phyloP scores from a whole-genome alignment of 192 early-diverging fungal genomes.

The Coemansia sp. region DNA sequence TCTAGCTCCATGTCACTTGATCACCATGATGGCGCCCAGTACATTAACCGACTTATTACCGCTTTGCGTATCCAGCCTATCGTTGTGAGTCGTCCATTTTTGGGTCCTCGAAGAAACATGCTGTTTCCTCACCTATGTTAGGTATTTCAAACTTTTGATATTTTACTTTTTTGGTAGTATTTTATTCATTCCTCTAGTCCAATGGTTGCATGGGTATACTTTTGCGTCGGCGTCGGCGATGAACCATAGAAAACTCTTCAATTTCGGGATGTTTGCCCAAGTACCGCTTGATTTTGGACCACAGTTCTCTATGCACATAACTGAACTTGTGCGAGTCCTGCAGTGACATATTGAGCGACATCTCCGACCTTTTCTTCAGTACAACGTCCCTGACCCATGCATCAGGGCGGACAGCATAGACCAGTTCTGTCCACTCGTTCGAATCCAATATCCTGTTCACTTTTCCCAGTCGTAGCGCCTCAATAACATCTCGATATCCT shows the following conservation, averaged over 20 bases:
- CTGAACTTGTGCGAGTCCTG: constrained; percentile 39
- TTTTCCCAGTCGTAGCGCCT: constrained; percentile 28
- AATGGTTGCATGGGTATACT: not conserved
- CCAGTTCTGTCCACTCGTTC: constrained; percentile 33
- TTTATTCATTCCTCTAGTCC: not conserved
- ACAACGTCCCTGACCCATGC: constrained; percentile 15
- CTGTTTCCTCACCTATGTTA: constrained; percentile 39
- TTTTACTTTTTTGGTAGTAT: not conserved
- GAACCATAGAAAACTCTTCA: constrained; percentile 26
- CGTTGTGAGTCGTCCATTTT: constrained; percentile 42
- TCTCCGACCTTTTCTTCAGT: constrained; percentile 31
- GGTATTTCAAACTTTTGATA: constrained; percentile 4
- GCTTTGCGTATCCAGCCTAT: constrained; percentile 42
- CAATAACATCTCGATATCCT: constrained; percentile 1
- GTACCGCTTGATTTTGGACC: constrained; percentile 42
- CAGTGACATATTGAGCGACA: constrained; percentile 44
- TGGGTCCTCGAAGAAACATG: constrained; percentile 38
- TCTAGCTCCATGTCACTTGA: constrained; percentile 22
- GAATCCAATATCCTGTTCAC: constrained; percentile 18
- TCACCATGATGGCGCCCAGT: constrained; percentile 19
- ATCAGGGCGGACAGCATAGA: constrained; percentile 39
- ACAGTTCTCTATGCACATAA: constrained; percentile 41
- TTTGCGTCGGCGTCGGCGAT: not conserved
- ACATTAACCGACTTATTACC: constrained; percentile 33
- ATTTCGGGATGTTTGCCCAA: constrained; percentile 43